Evolutionary conservation across 140 eudicot genomes (phyloP).

Genomic region (Bidens hawaiensis): DNA sequence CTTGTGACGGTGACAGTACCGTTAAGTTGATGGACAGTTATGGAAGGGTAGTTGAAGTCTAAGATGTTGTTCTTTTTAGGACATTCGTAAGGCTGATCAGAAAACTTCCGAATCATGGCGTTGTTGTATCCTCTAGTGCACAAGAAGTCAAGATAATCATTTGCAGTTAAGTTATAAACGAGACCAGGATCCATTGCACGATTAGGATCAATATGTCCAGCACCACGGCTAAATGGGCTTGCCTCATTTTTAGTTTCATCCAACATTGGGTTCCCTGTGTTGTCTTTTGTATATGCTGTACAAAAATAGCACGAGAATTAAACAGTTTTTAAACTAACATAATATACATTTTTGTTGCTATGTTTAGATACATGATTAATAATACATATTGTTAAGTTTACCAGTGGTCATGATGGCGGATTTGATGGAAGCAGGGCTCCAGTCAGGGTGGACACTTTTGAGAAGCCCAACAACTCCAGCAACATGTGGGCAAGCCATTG

Average conservation of each 20-base stretch:
- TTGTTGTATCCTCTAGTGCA: constrained; percentile 42
- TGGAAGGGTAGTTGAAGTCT: constrained; percentile 60
- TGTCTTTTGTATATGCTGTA: constrained; percentile 44
- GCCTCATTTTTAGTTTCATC: constrained; percentile 23
- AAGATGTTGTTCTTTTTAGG: constrained; percentile 26
- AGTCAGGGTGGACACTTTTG: constrained; percentile 44
- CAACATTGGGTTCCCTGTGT: constrained; percentile 29
- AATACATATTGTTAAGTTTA: constrained; percentile 15
- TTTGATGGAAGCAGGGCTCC: constrained; percentile 64
- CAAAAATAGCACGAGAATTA: background rate
- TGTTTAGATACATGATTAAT: too few species aligned
- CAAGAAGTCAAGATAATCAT: constrained; percentile 53
- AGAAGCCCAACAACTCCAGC: constrained; percentile 60
- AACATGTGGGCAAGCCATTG: constrained; percentile 77
- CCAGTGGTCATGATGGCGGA: constrained; percentile 77
- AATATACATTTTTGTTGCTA: too few species aligned
- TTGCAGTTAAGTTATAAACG: constrained; percentile 42
- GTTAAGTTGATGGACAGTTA: constrained; percentile 35
- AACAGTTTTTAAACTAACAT: background rate
- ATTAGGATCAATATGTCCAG: constrained; percentile 59
- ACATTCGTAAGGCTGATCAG: constrained; percentile 34
- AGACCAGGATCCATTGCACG: constrained; percentile 64
- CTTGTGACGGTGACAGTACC: constrained; percentile 33
- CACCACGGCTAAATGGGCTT: constrained; percentile 50
- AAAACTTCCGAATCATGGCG: constrained; percentile 16